Base-by-base conservation (phyloP, 495 filamentous ascomycete species). In the Penicillium argentinense region DNA sequence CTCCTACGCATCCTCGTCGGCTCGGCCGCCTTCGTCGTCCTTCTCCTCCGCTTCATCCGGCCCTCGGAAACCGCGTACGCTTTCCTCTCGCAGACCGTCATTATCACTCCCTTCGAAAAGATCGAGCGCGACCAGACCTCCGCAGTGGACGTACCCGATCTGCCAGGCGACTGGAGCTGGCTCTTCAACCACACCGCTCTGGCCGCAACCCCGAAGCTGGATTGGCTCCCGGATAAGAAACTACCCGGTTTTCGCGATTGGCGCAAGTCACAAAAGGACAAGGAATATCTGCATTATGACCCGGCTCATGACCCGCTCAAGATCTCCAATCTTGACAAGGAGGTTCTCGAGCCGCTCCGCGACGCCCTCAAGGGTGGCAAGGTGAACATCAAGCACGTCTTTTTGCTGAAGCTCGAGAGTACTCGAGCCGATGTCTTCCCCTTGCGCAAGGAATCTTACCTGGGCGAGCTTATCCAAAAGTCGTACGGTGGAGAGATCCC, bases 361-460 rank as follows among this genome's bases (percentile, higher is more conserved):
- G 49, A 69, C 16, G 53, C 58, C 1, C 49, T 73, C 4, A 57
- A 56, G 12, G 49, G 54, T 16, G 54, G 58, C 3, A 49, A 55
- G 17, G 52, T 64, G n/a, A 51, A 47, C 3, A 63, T 73, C 29
- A 60, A 61, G 23, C 70, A 75, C 39, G 54, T 75, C 33, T 57
- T 73, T 23, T 27, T 75, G 5, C 45, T 75, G 38, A 64, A 69
- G 38, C 48, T 75, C 28, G 71, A 75, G 56, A 71, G 67, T 25
- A 72, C 71, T 9, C 59, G 71, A 21, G 66, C 62, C 37, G 71
- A 75, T 50, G 60, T 72, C 13, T 75, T 75, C 48, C 71, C 71
- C 1, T 40, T 73, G 8, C 59, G 63, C 27, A 71, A 71, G 16
- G 61, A 66, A 11, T 64, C 60, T 7, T 43, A 47, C 11, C 17